Percentiles rank a stretch among this genome's conserved stretches.
Conservation (phyloP, 2,329 filamentous ascomycete genomes). For the Aspergillus calidoustus region DNA sequence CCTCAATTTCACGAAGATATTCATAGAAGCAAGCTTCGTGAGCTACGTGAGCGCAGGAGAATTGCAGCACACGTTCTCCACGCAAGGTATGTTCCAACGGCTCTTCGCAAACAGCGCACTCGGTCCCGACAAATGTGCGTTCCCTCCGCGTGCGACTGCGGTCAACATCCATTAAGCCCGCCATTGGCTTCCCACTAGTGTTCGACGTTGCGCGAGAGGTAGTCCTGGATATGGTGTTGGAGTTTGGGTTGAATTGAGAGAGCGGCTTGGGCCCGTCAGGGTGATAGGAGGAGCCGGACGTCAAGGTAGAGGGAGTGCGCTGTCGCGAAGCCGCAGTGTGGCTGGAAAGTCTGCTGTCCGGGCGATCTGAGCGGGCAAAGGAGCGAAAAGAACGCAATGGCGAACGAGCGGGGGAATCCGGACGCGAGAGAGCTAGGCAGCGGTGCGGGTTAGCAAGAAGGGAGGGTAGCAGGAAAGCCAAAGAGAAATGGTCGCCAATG, state of each 20-base stretch:
- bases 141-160: slow-evolving; percentile 80
- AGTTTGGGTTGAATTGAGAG: slow-evolving; percentile 27
- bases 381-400: slow-evolving; percentile 37
- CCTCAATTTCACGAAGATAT: slow-evolving; percentile 92
- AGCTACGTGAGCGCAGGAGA: slow-evolving; percentile 94
- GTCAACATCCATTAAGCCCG: slow-evolving; percentile 73
- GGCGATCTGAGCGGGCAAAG: slow-evolving; percentile 36
- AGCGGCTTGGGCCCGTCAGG: slow-evolving; percentile 25
- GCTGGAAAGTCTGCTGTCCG: slow-evolving; percentile 35
- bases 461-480: slow-evolving; percentile 17
- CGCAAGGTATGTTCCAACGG: slow-evolving; percentile 92
- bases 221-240: slow-evolving; percentile 25
- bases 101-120: slow-evolving; percentile 96
- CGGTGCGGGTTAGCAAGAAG: slow-evolving; percentile 26
- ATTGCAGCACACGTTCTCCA: slow-evolving; percentile 91
- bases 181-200: slow-evolving; percentile 54
- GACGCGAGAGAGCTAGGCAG: slow-evolving; percentile 34
- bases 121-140: slow-evolving; percentile 90
- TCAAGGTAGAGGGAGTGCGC: slow-evolving; percentile 32
- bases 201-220: slow-evolving; percentile 42
- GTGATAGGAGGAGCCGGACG: slow-evolving; percentile 26
- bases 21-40: slow-evolving; percentile 99
- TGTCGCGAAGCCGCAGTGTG: slow-evolving; percentile 31
- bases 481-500: slow-evolving; percentile 18
- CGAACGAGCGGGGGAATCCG: slow-evolving; percentile 40